phyloP scores from a whole-genome alignment of 495 filamentous ascomycete species.

The Choiromyces venosus region DNA sequence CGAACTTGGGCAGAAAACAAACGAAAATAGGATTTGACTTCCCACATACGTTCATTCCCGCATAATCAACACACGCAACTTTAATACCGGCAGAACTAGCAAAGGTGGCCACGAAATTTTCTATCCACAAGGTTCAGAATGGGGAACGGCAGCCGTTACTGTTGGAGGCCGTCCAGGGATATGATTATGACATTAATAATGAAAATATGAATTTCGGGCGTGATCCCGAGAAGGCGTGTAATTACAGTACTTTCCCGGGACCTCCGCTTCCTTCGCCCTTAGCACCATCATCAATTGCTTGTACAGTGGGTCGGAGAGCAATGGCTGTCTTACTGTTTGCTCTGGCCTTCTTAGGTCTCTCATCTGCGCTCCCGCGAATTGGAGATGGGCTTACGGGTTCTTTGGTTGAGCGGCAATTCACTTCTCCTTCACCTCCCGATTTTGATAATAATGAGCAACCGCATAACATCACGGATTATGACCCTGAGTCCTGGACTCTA shows the following conservation, averaged over 20 bases:
- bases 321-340: not conserved
- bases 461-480: slow-evolving; percentile 35
- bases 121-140: not conserved
- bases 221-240: slow-evolving; percentile 27
- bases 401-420: slow-evolving; percentile 28
- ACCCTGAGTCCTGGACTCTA: slow-evolving; percentile 52
- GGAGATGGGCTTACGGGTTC: slow-evolving; percentile 9
- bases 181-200: not conserved
- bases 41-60: not conserved
- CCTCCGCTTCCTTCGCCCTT: not conserved
- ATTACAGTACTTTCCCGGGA: slow-evolving; percentile 25
- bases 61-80: not conserved
- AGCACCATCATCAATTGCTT: not conserved
- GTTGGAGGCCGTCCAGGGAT: not conserved
- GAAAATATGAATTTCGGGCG: not conserved
- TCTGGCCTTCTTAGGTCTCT: slow-evolving; percentile 6
- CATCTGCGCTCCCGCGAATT: slow-evolving; percentile 14
- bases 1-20: not conserved
- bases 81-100: not conserved
- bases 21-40: not conserved
- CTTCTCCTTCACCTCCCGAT: slow-evolving; percentile 28
- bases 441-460: slow-evolving; percentile 24
- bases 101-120: not conserved
- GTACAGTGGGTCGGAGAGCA: slow-evolving; percentile 4
- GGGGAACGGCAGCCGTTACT: not conserved